Evolutionary conservation across 2,329 filamentous ascomycete species (phyloP).

Genomic region (Talaromyces sp.): DNA sequence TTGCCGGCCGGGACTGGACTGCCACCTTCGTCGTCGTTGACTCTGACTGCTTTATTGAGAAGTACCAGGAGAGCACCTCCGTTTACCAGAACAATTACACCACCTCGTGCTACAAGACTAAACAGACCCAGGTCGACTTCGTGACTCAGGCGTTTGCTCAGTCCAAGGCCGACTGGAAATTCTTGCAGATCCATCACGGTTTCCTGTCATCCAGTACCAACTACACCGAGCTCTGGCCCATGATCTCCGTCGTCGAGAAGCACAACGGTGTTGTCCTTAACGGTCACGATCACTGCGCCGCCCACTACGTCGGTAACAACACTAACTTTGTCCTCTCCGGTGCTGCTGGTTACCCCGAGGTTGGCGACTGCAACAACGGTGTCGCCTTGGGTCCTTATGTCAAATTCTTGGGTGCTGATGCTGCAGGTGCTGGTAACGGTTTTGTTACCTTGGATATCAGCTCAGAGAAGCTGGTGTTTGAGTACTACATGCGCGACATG

Average conservation of each 20-base stretch:
- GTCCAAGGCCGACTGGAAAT: conserved; percentile 26
- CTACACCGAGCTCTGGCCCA: conserved; percentile 24
- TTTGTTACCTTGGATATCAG: conserved; percentile 29
- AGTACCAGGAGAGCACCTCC: conserved; percentile 23
- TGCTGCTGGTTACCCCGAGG: conserved; percentile 14
- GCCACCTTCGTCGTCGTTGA: conserved; percentile 27
- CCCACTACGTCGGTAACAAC: conserved; percentile 24
- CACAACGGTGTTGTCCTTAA: conserved; percentile 24
- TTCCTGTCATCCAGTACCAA: conserved; percentile 22
- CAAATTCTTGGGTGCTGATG: conserved; percentile 25
- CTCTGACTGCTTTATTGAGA: conserved; percentile 27
- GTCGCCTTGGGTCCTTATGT: conserved; percentile 23
- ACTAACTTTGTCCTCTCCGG: conserved; percentile 26
- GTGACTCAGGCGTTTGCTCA: conserved; percentile 23
- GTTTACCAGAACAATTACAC: conserved; percentile 25
- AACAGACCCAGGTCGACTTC: conserved; percentile 24
- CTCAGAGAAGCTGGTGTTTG: conserved; percentile 22
- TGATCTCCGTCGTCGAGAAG: conserved; percentile 24
- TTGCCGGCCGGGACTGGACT: conserved; percentile 24
- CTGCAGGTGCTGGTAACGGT: conserved; percentile 24
- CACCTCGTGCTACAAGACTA: conserved; percentile 23
- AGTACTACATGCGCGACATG: conserved; percentile 23
- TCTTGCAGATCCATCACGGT: conserved; percentile 26
- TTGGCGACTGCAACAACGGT: conserved; percentile 28
- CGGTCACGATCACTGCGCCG: conserved; percentile 28